A percentile compares a stretch with the other conserved stretches of the same genome.
Conservation (phyloP, 805 yeast genomes). For the Ogataea trehalophila region DNA sequence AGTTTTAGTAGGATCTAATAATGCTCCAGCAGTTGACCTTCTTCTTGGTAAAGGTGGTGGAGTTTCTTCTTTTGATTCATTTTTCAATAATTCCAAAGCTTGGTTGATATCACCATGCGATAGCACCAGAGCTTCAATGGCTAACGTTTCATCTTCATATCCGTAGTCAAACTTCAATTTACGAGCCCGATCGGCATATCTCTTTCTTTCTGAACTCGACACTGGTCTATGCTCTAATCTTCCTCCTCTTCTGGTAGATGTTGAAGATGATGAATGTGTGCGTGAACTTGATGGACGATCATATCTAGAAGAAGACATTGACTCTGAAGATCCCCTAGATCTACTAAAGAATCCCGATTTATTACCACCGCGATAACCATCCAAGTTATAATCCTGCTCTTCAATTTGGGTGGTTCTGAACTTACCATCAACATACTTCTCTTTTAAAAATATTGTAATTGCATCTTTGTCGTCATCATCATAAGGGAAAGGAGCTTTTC, state of each 20-base stretch:
- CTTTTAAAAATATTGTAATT: conserved; percentile 55
- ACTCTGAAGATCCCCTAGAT: background rate
- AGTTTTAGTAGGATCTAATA: conserved; percentile 28
- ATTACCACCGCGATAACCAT: background rate
- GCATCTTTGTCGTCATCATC: conserved; percentile 65
- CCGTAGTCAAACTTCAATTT: conserved; percentile 50
- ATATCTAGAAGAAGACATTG: too few relatives aligned
- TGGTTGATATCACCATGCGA: conserved; percentile 53
- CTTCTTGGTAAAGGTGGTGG: conserved; percentile 48
- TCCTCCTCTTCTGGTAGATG: conserved; percentile 13
- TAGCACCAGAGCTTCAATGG: conserved; percentile 57
- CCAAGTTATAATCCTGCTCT: conserved; percentile 33
- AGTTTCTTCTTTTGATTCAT: conserved; percentile 34
- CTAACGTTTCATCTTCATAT: conserved; percentile 48
- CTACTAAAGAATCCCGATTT: conserved; percentile 4
- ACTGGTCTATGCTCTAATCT: conserved; percentile 47
- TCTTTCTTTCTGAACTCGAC: conserved; percentile 48
- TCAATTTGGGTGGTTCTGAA: conserved; percentile 41
- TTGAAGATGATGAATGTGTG: background rate
- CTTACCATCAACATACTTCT: conserved; percentile 63
- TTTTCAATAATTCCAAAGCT: conserved; percentile 55
- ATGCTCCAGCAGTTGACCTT: conserved; percentile 28
- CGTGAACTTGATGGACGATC: background rate
- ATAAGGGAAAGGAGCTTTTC: conserved; percentile 61
- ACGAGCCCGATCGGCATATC: conserved; percentile 45